phyloP scores from a whole-genome alignment of 768 basidiomycete species.

The Stropharia rugosoannulata region DNA sequence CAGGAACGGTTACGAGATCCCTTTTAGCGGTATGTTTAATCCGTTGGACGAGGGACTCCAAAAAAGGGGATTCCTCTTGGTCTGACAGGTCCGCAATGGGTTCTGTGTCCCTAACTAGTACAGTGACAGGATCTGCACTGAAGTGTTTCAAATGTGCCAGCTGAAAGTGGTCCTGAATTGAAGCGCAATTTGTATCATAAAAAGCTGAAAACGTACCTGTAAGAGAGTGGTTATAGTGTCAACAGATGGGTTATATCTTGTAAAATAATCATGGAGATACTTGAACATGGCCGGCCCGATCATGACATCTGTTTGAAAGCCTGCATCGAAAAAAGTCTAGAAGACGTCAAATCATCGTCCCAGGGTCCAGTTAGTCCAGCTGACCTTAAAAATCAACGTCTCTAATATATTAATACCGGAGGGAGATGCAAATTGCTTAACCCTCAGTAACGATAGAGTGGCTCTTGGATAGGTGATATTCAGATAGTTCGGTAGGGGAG shows the following conservation, averaged over 20 bases:
- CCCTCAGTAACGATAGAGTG: conserved; percentile 55
- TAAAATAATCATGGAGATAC: conserved; percentile 56
- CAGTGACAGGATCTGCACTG: conserved; percentile 50
- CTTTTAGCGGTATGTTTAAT: not conserved
- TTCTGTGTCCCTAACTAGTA: conserved; percentile 36
- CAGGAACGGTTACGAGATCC: conserved; percentile 1
- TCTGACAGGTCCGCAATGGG: conserved; percentile 8
- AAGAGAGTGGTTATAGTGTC: conserved; percentile 58
- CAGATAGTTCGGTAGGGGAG: conserved; percentile 59
- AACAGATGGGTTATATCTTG: conserved; percentile 54
- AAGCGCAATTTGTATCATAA: not conserved
- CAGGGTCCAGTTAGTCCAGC: not conserved
- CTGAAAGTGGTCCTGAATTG: conserved; percentile 30
- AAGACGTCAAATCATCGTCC: not conserved
- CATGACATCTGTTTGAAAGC: conserved; percentile 59
- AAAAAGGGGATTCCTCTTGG: conserved; percentile 12
- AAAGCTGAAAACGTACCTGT: conserved; percentile 43
- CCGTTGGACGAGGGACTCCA: conserved; percentile 12
- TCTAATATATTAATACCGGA: conserved; percentile 49
- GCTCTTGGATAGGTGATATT: conserved; percentile 59
- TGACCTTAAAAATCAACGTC: conserved; percentile 53
- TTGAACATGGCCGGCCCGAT: conserved; percentile 59
- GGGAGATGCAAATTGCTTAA: conserved; percentile 51
- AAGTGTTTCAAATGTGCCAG: conserved; percentile 72
- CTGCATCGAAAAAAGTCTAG: conserved; percentile 55